Evolutionary conservation across 306 rosid species (phyloP).

Genomic region (Fagus sylvatica): DNA sequence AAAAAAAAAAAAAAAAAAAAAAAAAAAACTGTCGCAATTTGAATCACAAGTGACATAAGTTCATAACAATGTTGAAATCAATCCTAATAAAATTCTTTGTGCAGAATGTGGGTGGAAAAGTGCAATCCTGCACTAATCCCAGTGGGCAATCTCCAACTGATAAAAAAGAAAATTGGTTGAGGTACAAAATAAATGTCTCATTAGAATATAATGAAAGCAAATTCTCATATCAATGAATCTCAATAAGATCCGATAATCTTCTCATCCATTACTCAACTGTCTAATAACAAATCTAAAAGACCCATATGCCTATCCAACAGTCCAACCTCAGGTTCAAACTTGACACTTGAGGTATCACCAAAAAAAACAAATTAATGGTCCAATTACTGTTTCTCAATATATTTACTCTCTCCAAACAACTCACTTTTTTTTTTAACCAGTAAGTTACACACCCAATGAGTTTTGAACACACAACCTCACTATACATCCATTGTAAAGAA

Average conservation of each 20-base stretch:
- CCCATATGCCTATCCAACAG: background rate
- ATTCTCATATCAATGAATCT: too few relatives aligned
- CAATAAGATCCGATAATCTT: background rate
- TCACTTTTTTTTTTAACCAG: too few relatives aligned
- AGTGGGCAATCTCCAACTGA: background rate
- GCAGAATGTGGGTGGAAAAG: background rate
- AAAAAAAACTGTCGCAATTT: background rate
- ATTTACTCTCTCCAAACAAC: too few relatives aligned
- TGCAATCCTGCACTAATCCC: background rate
- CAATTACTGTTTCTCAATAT: background rate
- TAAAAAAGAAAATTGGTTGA: background rate
- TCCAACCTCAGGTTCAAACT: background rate
- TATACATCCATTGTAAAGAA: too few relatives aligned
- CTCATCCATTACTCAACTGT: background rate
- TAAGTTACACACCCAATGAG: too few relatives aligned
- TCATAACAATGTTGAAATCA: background rate
- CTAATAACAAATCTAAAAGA: background rate
- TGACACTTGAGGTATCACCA: background rate
- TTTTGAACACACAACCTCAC: too few relatives aligned
- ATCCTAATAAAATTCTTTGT: background rate
- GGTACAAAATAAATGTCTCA: background rate
- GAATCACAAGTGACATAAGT: background rate
- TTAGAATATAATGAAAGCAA: too few relatives aligned
- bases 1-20: too few relatives aligned
- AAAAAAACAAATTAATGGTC: background rate